Evolutionary conservation across 495 filamentous ascomycete genomes (phyloP).

Genomic region (Aspergillus incahuasiensis): DNA sequence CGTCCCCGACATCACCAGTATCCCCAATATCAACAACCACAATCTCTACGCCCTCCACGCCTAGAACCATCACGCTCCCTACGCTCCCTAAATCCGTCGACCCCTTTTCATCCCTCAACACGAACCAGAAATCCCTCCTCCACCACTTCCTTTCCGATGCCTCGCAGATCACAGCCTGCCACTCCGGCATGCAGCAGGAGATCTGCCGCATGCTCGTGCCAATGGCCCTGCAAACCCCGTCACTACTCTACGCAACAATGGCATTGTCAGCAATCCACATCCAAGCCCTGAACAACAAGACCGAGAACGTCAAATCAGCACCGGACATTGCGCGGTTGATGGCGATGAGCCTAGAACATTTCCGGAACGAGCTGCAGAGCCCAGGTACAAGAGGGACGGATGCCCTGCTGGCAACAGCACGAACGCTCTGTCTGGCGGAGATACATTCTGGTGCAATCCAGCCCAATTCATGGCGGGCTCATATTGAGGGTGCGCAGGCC

Average conservation of each 20-base stretch:
- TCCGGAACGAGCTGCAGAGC: constrained; percentile 40
- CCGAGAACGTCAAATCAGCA: constrained; percentile 39
- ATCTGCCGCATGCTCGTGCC: constrained; percentile 46
- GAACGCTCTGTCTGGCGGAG: constrained; percentile 45
- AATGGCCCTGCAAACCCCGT: constrained; percentile 45
- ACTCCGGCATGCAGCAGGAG: constrained; percentile 43
- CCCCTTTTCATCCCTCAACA: constrained; percentile 38
- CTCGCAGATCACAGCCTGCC: constrained; percentile 43
- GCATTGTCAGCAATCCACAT: constrained; percentile 46
- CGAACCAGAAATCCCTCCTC: constrained; percentile 37
- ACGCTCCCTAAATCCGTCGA: constrained; percentile 33
- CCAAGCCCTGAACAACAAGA: constrained; percentile 40
- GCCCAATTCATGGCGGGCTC: constrained; percentile 44
- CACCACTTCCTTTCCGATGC: constrained; percentile 47
- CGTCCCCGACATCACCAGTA: constrained; percentile 1
- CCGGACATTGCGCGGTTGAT: constrained; percentile 43
- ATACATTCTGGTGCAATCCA: constrained; percentile 45
- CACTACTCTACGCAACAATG: constrained; percentile 43
- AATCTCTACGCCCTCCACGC: constrained; percentile 18
- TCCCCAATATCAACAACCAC: background rate
- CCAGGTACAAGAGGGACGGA: constrained; percentile 34
- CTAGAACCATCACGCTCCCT: constrained; percentile 24
- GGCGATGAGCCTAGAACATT: constrained; percentile 44
- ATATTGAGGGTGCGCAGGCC: constrained; percentile 42
- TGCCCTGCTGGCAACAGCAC: constrained; percentile 43